phyloP scores from a whole-genome alignment of 306 rosid genomes.

The Benincasa hispida region DNA sequence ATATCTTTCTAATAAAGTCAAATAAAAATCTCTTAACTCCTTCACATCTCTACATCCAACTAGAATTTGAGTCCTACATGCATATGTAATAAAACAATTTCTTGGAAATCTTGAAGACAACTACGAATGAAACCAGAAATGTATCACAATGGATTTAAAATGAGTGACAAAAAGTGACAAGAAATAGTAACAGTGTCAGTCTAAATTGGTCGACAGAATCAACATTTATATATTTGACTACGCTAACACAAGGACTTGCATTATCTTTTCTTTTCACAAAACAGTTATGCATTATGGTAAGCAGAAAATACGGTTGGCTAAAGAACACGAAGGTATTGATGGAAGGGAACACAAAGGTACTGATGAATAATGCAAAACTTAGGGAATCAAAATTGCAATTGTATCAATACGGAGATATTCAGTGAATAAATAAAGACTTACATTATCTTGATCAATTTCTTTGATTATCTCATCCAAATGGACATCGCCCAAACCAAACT shows the following conservation, averaged over 20 bases:
- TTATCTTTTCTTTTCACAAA: conserved; percentile 23
- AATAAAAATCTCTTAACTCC: background rate
- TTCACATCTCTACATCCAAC: background rate
- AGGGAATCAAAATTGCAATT: background rate
- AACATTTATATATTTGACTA: background rate
- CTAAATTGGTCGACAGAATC: background rate
- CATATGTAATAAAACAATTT: background rate
- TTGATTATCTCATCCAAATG: conserved; percentile 55
- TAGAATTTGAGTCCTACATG: background rate
- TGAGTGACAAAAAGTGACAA: background rate
- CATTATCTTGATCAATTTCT: conserved; percentile 74
- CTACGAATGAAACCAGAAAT: background rate
- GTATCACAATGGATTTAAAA: background rate
- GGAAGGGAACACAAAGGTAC: too few species aligned
- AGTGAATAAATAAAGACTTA: conserved; percentile 20
- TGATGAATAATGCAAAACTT: background rate
- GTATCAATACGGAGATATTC: background rate
- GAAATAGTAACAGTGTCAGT: background rate
- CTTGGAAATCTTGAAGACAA: background rate
- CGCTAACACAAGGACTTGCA: conserved; percentile 24
- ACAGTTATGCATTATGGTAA: background rate
- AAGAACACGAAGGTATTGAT: background rate
- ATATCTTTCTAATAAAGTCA: background rate
- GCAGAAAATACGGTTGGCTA: background rate
- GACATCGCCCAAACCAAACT: conserved; percentile 68